Conservation (phyloP, 2,329 filamentous ascomycete species). For the Fusarium odoratissimum region DNA sequence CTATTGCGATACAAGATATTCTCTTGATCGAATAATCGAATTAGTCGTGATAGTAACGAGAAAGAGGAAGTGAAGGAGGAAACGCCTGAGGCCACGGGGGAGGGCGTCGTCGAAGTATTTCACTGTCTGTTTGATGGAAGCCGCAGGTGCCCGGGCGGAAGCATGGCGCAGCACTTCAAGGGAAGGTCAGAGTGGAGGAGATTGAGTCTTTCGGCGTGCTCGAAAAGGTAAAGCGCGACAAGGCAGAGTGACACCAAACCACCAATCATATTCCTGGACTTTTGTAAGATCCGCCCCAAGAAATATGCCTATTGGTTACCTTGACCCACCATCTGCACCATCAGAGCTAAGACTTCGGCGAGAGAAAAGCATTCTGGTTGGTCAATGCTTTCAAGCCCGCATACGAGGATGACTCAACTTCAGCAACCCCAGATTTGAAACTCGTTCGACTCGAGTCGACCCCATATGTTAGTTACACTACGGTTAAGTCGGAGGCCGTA, state of each 20-base stretch:
- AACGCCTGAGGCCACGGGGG: constrained; percentile 50
- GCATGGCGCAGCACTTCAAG: constrained; percentile 46
- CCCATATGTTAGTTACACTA: neutral
- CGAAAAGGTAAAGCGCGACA: constrained; percentile 51
- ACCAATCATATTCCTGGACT: constrained; percentile 45
- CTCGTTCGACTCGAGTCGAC: constrained; percentile 21
- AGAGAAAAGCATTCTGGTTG: constrained; percentile 47
- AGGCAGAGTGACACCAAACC: neutral
- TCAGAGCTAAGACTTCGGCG: constrained; percentile 50
- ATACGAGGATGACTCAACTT: constrained; percentile 49
- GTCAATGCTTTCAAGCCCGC: constrained; percentile 44
- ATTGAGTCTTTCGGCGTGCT: constrained; percentile 60
- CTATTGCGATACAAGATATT: constrained; percentile 3
- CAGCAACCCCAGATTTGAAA: constrained; percentile 42
- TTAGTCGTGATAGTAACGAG: constrained; percentile 18
- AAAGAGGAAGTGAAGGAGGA: constrained; percentile 32
- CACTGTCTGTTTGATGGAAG: constrained; percentile 44
- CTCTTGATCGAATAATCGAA: constrained; percentile 12
- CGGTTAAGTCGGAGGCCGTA: neutral
- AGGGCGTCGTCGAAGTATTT: constrained; percentile 53
- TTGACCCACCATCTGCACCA: constrained; percentile 44
- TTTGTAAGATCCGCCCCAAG: constrained; percentile 16
- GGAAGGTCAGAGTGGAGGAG: constrained; percentile 39
- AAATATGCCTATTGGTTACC: constrained; percentile 43
- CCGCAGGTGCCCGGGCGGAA: constrained; percentile 30